A percentile compares a stretch with the other conserved stretches of the same genome.
Conservation (phyloP, 768 basidiomycete genomes). For the Suillus hirtellus region DNA sequence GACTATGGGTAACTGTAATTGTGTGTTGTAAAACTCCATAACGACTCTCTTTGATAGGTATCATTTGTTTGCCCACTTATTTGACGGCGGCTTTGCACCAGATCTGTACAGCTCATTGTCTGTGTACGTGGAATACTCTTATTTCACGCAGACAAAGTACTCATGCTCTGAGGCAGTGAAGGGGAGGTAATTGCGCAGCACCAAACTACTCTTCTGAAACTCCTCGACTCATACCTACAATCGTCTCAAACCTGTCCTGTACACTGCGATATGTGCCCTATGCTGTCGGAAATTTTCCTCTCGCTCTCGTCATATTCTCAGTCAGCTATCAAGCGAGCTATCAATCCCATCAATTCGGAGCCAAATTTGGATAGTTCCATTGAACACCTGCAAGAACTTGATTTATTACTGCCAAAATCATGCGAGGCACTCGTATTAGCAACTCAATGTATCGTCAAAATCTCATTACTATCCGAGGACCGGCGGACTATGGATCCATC, state of each 20-base stretch:
- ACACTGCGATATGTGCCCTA: constrained; percentile 49
- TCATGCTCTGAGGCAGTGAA: constrained; percentile 39
- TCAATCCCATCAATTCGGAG: constrained; percentile 32
- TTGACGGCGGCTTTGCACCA: constrained; percentile 58
- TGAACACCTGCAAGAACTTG: constrained; percentile 44
- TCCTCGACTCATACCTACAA: constrained; percentile 83
- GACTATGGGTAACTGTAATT: constrained; percentile 60
- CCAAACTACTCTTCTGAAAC: constrained; percentile 85
- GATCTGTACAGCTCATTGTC: constrained; percentile 60
- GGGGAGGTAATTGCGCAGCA: constrained; percentile 80
- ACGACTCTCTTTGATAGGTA: constrained; percentile 46
- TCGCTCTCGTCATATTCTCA: constrained; percentile 60
- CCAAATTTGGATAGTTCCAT: constrained; percentile 5
- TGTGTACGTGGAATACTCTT: constrained; percentile 46
- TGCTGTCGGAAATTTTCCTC: constrained; percentile 65
- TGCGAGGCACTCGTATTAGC: constrained; percentile 81
- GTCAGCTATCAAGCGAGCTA: constrained; percentile 48
- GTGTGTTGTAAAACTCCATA: constrained; percentile 10
- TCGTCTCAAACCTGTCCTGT: constrained; percentile 40
- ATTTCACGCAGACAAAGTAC: constrained; percentile 10
- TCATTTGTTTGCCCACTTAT: constrained; percentile 60
- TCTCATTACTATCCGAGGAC: constrained; percentile 47
- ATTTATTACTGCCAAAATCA: constrained; percentile 73
- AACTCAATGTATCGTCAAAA: constrained; percentile 71
- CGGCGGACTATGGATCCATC: constrained; percentile 26